These are phyloP conservation scores for Musa itinerans DNA, from an alignment of 176 grass and related monocot genomes.

Conservation along the genomic window DNA sequence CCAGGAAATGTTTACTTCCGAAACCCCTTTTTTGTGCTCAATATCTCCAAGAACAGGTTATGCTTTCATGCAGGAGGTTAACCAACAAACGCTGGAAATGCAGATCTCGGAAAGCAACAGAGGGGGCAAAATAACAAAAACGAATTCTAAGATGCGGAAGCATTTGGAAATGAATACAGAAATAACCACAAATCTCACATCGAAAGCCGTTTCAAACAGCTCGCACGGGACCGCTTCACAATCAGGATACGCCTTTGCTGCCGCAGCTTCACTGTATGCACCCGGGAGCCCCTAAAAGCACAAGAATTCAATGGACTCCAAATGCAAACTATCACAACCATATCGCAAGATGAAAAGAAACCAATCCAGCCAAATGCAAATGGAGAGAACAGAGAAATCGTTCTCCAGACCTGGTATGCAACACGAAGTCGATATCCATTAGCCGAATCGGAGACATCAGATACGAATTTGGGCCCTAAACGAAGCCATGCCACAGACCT, in stretches of 20 bases:
- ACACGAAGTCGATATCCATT: slow-evolving; percentile 4
- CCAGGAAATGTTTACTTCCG: background rate
- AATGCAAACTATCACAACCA: background rate
- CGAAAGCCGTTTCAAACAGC: slow-evolving; percentile 66
- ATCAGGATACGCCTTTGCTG: slow-evolving; percentile 64
- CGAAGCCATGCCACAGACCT: background rate
- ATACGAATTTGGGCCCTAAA: background rate
- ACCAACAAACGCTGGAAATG: background rate
- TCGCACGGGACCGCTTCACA: slow-evolving; percentile 71
- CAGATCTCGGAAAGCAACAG: too few species aligned
- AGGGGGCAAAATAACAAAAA: background rate
- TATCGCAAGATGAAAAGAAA: background rate
- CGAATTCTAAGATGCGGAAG: background rate
- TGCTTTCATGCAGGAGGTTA: background rate
- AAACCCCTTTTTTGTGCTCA: background rate
- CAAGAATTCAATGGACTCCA: too few species aligned
- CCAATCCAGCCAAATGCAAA: background rate
- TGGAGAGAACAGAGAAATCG: background rate
- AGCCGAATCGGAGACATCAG: slow-evolving; percentile 1
- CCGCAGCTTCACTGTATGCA: slow-evolving; percentile 76
- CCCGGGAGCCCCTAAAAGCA: slow-evolving; percentile 51
- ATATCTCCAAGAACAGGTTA: background rate
- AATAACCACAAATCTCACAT: slow-evolving; percentile 18
- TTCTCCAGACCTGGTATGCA: slow-evolving; percentile 8
- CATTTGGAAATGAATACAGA: background rate